Evolutionary conservation across 2,329 filamentous ascomycete genomes (phyloP), one percentile per base, ranked within the genome.

Genomic region (Penicillium frequentans): DNA sequence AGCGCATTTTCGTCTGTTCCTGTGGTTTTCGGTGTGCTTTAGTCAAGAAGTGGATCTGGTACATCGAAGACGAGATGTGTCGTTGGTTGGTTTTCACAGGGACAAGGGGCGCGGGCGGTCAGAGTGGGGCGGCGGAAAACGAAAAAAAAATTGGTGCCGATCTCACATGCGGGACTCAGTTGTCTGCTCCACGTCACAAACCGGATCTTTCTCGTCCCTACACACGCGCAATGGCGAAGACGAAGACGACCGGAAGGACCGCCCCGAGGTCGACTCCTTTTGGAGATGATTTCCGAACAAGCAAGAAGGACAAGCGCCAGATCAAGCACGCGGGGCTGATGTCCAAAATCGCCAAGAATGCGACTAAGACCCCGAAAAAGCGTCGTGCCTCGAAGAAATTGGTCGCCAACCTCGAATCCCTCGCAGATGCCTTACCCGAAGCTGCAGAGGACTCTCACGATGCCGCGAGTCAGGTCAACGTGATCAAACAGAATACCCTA

Each of bases 311-410:
- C 79, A 96, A 93, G 79, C 89, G 88, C 24, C 79, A 82, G 33
- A 90, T 96, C 67, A 93, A 92, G 71, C 91, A 91, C 80, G 89
- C 89, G 0, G 78, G 87, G 14, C 91, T 98, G 63, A 80, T 96
- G 27, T 88, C 86, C 21, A 89, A 87, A 61, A 89, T 96, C 67
- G 79, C 86, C 63, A 91, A 92, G 64, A 76, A 81, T 7, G 70
- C 75, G 52, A 73, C 73, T 53, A 86, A 82, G 69, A 73, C 81
- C 9, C 78, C 82, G n/a, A 88, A 88, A 73, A 83, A 86, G 8
- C 81, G 90, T 63, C 77, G 88, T 5, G 87, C 90, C 0, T 84
- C 81, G 59, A 93, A 92, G 74, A 95, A 96, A 74, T 85, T 96
- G 44, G 84, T 88, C 45, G 82, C 91, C 1, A 89, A 86, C 33